Conservation (phyloP, 768 basidiomycete species). For the Cystobasidium ongulense region DNA sequence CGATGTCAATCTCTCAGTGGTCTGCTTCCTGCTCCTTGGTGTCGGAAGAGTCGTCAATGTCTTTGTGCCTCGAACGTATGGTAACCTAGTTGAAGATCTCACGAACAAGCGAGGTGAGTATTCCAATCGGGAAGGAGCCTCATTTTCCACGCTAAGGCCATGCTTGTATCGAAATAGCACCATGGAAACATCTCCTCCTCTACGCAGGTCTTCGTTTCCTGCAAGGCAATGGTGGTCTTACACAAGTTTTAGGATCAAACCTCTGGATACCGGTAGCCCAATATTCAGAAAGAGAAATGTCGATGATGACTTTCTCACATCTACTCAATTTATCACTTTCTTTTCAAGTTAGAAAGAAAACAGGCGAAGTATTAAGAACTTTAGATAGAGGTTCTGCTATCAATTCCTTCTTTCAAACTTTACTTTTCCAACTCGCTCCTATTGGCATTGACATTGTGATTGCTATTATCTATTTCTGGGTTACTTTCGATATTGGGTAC, state of each 20-base stretch:
- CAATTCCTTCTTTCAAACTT: conserved; percentile 59
- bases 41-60: conserved; percentile 70
- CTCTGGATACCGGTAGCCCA: conserved; percentile 86
- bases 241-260: conserved; percentile 46
- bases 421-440: conserved; percentile 76
- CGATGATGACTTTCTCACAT: conserved; percentile 73
- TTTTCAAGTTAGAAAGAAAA: conserved; percentile 62
- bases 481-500: conserved; percentile 3
- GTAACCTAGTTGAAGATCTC: conserved; percentile 52
- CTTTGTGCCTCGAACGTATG: conserved; percentile 52
- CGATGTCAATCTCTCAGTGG: conserved; percentile 46
- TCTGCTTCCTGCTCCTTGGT: conserved; percentile 64
- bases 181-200: conserved; percentile 61
- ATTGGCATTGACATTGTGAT: conserved; percentile 64
- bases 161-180: conserved; percentile 41
- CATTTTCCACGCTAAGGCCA: too few relatives aligned
- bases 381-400: conserved; percentile 76
- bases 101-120: conserved; percentile 1
- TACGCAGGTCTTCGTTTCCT: conserved; percentile 67
- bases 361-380: conserved; percentile 74
- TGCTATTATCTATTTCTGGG: conserved; percentile 32
- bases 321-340: conserved; percentile 75
- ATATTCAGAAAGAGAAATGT: conserved; percentile 71
- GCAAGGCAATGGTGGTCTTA: conserved; percentile 65
- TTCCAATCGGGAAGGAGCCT: too few relatives aligned